Conservation (phyloP, 495 filamentous ascomycete genomes). For the Penicillium dipodomyicola region DNA sequence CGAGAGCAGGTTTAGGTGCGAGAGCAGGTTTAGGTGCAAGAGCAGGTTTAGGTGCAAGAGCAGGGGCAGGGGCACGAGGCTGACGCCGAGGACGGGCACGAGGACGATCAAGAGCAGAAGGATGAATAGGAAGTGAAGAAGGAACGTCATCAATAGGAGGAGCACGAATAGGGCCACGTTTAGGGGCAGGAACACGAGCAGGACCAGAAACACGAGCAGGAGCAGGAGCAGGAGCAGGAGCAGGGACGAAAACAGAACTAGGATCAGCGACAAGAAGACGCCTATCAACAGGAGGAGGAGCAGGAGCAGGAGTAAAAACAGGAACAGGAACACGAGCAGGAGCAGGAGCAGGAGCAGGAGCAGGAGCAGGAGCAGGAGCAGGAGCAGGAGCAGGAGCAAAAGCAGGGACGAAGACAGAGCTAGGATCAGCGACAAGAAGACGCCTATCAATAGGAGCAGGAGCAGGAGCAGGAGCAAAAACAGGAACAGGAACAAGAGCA, state of each 20-base stretch:
- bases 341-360: background rate
- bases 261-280: background rate
- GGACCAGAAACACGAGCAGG: no score
- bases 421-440: background rate
- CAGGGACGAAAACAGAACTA: background rate
- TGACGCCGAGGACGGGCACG: no score
- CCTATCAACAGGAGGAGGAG: no score
- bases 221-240: no score
- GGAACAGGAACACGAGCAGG: background rate
- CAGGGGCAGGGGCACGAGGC: background rate
- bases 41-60: no score
- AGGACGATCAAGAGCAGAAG: no score
- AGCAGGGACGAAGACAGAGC: background rate
- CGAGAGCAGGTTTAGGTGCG: no score
- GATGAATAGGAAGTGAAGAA: no score
- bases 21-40: no score
- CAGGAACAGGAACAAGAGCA: background rate
- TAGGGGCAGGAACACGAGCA: background rate
- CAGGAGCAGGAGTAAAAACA: no score
- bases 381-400: background rate
- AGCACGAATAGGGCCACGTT: background rate
- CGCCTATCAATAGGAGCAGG: no score
- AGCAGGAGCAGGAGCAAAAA: background rate
- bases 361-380: background rate
- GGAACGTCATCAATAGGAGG: no score